Percentiles rank a stretch among this genome's conserved stretches.
These are phyloP conservation scores for Pilaira anomala DNA, from an alignment of 192 early-diverging fungal species.

Conservation along the genomic window DNA sequence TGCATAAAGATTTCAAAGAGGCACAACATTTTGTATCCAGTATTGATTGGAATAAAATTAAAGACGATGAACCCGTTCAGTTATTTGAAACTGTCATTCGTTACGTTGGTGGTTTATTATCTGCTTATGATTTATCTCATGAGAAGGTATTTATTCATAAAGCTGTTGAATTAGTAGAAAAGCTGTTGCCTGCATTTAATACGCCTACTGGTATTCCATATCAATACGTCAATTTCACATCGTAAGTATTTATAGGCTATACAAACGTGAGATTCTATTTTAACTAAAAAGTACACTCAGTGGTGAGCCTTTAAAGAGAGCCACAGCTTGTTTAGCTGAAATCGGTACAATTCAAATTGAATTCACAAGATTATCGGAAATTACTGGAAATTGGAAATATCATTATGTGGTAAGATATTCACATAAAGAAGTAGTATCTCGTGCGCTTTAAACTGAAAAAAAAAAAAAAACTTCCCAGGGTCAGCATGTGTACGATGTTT, in stretches of 20 bases:
- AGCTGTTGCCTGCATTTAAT: constrained; percentile 71
- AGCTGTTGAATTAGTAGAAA: constrained; percentile 65
- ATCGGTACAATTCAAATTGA: constrained; percentile 80
- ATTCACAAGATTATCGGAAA: constrained; percentile 74
- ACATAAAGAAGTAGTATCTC: not conserved
- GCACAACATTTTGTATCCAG: constrained; percentile 63
- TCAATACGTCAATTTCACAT: constrained; percentile 54
- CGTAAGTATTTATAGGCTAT: constrained; percentile 3
- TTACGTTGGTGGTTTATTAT: constrained; percentile 74
- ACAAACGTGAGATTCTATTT: not conserved
- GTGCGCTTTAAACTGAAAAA: no score
- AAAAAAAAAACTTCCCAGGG: constrained; percentile 32
- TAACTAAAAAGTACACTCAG: constrained; percentile 1
- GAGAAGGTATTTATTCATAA: constrained; percentile 68
- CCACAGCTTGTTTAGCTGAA: constrained; percentile 55
- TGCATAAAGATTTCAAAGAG: constrained; percentile 73
- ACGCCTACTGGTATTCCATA: constrained; percentile 72
- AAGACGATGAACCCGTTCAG: constrained; percentile 44
- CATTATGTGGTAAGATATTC: constrained; percentile 45
- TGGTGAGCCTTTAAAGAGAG: constrained; percentile 19
- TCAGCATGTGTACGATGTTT: constrained; percentile 50
- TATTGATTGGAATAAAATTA: constrained; percentile 51
- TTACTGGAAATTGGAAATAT: constrained; percentile 71
- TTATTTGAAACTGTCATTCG: constrained; percentile 89
- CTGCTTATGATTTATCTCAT: constrained; percentile 79